These are phyloP conservation scores for Hypoxylon rickii DNA, from an alignment of 495 filamentous ascomycete genomes.

Conservation along the genomic window DNA sequence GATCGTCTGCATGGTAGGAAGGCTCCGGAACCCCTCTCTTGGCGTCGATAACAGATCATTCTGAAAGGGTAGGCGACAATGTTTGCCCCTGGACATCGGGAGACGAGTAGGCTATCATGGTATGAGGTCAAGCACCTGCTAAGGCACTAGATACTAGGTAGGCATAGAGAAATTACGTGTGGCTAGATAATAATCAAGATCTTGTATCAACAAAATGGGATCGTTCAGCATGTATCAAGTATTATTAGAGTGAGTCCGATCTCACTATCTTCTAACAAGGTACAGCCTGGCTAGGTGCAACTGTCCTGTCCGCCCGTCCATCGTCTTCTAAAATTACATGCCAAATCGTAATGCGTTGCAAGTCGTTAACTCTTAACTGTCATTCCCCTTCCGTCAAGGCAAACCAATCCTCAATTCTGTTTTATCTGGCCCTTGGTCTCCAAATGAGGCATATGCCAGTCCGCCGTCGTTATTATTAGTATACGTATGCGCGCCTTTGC, in stretches of 20 bases:
- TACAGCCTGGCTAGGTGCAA: not conserved
- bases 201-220: not conserved
- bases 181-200: no score
- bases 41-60: no score
- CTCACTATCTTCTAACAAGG: slow-evolving; percentile 14
- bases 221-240: not conserved
- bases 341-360: slow-evolving; percentile 23
- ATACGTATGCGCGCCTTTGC: not conserved
- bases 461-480: slow-evolving; percentile 19
- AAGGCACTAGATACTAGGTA: no score
- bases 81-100: no score
- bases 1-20: no score
- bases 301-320: not conserved
- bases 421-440: slow-evolving; percentile 6
- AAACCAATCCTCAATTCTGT: slow-evolving; percentile 9
- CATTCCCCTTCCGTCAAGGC: slow-evolving; percentile 14
- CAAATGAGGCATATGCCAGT: slow-evolving; percentile 14
- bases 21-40: no score
- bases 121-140: no score
- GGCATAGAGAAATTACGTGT: no score
- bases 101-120: no score
- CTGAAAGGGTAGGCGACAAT: no score
- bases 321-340: slow-evolving; percentile 20
- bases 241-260: not conserved
- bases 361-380: slow-evolving; percentile 21